Percentiles rank a stretch among this genome's conserved stretches.
Conservation (phyloP, 352 stramenopile species). For the Pythium folliculosum region DNA sequence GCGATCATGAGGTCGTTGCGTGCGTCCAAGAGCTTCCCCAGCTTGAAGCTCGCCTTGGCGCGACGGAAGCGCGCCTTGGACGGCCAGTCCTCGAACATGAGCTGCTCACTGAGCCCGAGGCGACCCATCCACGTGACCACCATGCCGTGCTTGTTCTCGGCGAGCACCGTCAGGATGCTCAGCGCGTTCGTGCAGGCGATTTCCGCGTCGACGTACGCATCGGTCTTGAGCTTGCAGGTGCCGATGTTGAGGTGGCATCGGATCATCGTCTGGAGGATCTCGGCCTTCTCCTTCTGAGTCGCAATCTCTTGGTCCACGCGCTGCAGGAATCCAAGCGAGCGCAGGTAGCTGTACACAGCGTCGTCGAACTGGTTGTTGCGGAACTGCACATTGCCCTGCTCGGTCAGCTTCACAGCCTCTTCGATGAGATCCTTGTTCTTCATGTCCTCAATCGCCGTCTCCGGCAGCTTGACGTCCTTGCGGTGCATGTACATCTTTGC, state of each 20-base stretch:
- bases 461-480: slow-evolving; percentile 68
- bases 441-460: slow-evolving; percentile 72
- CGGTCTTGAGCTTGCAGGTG: slow-evolving; percentile 81
- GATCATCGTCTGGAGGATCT: slow-evolving; percentile 88
- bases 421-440: slow-evolving; percentile 75
- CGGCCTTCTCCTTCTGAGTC: slow-evolving; percentile 86
- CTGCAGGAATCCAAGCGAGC: slow-evolving; percentile 67
- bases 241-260: slow-evolving; percentile 86
- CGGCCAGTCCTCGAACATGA: slow-evolving; percentile 86
- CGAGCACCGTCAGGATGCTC: slow-evolving; percentile 74
- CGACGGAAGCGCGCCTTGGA: slow-evolving; percentile 85
- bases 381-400: slow-evolving; percentile 76
- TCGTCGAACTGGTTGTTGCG: slow-evolving; percentile 57
- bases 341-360: slow-evolving; percentile 77
- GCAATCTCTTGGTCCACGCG: slow-evolving; percentile 74
- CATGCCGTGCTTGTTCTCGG: slow-evolving; percentile 76
- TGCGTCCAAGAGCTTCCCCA: slow-evolving; percentile 71
- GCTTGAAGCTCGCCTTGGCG: slow-evolving; percentile 72
- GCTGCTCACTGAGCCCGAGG: slow-evolving; percentile 70
- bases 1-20: slow-evolving; percentile 79
- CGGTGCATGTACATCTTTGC: slow-evolving; percentile 80
- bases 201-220: slow-evolving; percentile 65
- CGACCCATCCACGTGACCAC: slow-evolving; percentile 86
- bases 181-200: slow-evolving; percentile 84
- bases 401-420: slow-evolving; percentile 64